Evolutionary conservation across 805 yeast species (phyloP).

Genomic region (Ogataea saltuana): DNA sequence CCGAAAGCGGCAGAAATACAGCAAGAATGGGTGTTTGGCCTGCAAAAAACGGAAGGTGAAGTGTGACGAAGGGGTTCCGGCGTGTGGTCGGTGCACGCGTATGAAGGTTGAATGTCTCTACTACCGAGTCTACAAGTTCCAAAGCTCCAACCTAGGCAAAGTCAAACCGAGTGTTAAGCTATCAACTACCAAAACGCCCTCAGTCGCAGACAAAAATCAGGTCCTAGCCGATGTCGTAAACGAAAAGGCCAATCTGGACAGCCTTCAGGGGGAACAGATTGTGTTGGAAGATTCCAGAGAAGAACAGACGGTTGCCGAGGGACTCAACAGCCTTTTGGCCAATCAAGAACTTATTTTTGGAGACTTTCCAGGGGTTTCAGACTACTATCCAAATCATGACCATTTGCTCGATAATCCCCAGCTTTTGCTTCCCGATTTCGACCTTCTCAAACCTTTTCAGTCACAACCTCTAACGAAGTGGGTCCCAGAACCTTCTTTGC

Average conservation of each 20-base stretch:
- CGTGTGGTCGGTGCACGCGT: slow-evolving; percentile 40
- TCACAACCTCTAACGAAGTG: neutral
- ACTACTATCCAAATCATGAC: slow-evolving; percentile 15
- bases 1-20: slow-evolving; percentile 38
- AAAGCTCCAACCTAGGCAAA: slow-evolving; percentile 15
- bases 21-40: slow-evolving; percentile 42
- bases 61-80: slow-evolving; percentile 36
- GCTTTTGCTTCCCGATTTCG: slow-evolving; percentile 15
- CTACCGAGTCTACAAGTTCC: slow-evolving; percentile 31
- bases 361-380: slow-evolving; percentile 20
- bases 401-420: slow-evolving; percentile 9
- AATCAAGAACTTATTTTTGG: slow-evolving; percentile 29
- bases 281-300: no score
- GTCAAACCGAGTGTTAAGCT: no score
- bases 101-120: slow-evolving; percentile 38
- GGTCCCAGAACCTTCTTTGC: neutral
- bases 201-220: no score
- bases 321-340: slow-evolving; percentile 18
- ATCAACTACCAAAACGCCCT: no score
- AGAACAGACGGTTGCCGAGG: slow-evolving; percentile 13
- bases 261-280: no score
- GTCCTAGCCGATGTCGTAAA: no score
- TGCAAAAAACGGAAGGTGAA: slow-evolving; percentile 43
- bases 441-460: slow-evolving; percentile 4
- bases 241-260: no score